Conservation (phyloP, 208 protist species). For the Leishmania aethiopica region DNA sequence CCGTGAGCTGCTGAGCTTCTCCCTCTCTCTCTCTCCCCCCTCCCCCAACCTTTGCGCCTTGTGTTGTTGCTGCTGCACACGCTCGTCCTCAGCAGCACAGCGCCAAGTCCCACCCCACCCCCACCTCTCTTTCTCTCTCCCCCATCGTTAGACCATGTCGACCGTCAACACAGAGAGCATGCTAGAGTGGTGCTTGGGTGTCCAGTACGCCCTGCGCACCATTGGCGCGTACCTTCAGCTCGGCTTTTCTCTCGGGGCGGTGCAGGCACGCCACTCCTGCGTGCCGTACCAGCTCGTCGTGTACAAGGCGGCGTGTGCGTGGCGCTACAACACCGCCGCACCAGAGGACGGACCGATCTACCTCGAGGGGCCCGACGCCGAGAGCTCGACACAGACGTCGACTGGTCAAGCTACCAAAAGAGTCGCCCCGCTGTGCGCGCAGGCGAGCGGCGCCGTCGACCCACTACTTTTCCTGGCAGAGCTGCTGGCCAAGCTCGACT, state of each 20-base stretch:
- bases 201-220: slow-evolving; percentile 49
- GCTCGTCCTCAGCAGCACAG: neutral
- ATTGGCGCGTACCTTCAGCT: slow-evolving; percentile 51
- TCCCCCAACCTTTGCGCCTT: neutral
- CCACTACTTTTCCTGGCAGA: slow-evolving; percentile 16
- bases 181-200: slow-evolving; percentile 41
- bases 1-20: too few species aligned
- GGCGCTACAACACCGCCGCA: slow-evolving; percentile 10
- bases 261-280: slow-evolving; percentile 37
- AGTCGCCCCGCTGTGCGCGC: neutral
- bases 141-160: slow-evolving; percentile 25
- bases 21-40: too few species aligned
- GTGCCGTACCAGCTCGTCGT: slow-evolving; percentile 21
- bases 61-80: neutral
- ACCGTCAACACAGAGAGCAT: slow-evolving; percentile 47
- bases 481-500: slow-evolving; percentile 40
- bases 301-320: slow-evolving; percentile 14
- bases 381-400: neutral
- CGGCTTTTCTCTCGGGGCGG: slow-evolving; percentile 42
- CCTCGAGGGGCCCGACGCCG: neutral
- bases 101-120: neutral
- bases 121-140: neutral
- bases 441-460: slow-evolving; percentile 5
- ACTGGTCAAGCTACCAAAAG: neutral
- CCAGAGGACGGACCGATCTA: slow-evolving; percentile 10